Percentiles rank a stretch among this genome's conserved stretches.
These are phyloP conservation scores for Lipomyces yamadae DNA, from an alignment of 805 yeast genomes.

Conservation along the genomic window DNA sequence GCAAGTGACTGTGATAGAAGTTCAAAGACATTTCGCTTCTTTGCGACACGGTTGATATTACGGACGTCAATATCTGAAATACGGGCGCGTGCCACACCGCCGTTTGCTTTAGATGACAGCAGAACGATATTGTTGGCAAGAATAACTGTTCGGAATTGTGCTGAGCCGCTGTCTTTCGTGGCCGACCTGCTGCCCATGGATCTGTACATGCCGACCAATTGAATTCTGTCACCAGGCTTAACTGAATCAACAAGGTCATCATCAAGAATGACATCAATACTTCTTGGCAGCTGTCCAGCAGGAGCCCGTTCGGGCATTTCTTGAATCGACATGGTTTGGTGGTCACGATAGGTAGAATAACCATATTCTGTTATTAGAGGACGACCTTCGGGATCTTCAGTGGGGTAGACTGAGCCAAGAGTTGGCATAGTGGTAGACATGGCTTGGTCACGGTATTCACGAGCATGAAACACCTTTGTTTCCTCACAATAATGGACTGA, in stretches of 20 bases:
- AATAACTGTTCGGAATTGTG: slow-evolving; percentile 80
- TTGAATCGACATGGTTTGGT: slow-evolving; percentile 89
- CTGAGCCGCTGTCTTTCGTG: slow-evolving; percentile 49
- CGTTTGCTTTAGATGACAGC: slow-evolving; percentile 85
- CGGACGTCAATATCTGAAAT: slow-evolving; percentile 83
- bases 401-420: slow-evolving; percentile 74
- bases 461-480: slow-evolving; percentile 81
- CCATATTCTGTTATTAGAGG: slow-evolving; percentile 91
- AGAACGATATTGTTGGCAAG: slow-evolving; percentile 89
- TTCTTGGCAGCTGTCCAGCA: slow-evolving; percentile 94
- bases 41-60: slow-evolving; percentile 78
- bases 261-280: slow-evolving; percentile 89
- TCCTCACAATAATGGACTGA: slow-evolving; percentile 92
- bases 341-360: slow-evolving; percentile 87
- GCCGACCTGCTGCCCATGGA: slow-evolving; percentile 72
- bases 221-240: slow-evolving; percentile 96
- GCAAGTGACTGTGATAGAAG: slow-evolving; percentile 85
- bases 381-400: slow-evolving; percentile 90
- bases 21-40: slow-evolving; percentile 73
- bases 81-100: slow-evolving; percentile 65
- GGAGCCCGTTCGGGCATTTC: slow-evolving; percentile 99
- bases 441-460: slow-evolving; percentile 92
- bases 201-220: slow-evolving; percentile 90
- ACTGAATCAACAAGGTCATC: slow-evolving; percentile 91
- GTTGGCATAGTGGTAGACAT: slow-evolving; percentile 49